A percentile compares a stretch with the other conserved stretches of the same genome.
Evolutionary conservation across 352 stramenopile genomes (phyloP).

Genomic region (Globisporangium iwayamae): DNA sequence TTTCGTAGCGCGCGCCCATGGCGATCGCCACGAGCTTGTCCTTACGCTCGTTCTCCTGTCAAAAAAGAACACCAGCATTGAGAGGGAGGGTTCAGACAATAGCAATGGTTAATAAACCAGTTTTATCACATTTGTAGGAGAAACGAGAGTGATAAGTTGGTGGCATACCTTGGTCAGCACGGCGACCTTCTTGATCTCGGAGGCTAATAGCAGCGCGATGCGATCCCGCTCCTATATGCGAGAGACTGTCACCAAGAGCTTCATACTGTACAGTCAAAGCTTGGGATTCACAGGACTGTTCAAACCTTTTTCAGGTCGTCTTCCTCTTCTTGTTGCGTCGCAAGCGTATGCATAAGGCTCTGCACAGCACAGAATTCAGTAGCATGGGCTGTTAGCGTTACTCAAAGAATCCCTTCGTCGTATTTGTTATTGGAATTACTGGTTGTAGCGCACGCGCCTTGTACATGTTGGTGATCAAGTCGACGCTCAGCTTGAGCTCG

Average conservation of each 20-base stretch:
- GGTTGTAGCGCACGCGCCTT: constrained; percentile 36
- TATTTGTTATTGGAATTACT: not conserved
- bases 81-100: not conserved
- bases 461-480: constrained; percentile 87
- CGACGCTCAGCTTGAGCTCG: constrained; percentile 78
- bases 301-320: constrained; percentile 49
- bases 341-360: constrained; percentile 45
- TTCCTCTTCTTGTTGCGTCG: constrained; percentile 52
- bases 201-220: constrained; percentile 42
- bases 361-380: not conserved
- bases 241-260: not conserved
- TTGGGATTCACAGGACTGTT: not conserved
- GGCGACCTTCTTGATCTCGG: constrained; percentile 79
- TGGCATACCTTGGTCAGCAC: constrained; percentile 48
- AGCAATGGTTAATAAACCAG: not conserved
- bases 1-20: constrained; percentile 77
- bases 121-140: not conserved
- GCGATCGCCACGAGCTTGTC: constrained; percentile 71
- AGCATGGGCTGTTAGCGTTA: not conserved
- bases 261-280: not conserved
- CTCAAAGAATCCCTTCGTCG: no score
- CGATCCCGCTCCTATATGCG: constrained; percentile 43
- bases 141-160: not conserved
- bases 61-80: not conserved
- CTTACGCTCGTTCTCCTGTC: constrained; percentile 59